These are phyloP conservation scores for Cucurbita pepo DNA, from an alignment of 306 rosid genomes.

Conservation along the genomic window DNA sequence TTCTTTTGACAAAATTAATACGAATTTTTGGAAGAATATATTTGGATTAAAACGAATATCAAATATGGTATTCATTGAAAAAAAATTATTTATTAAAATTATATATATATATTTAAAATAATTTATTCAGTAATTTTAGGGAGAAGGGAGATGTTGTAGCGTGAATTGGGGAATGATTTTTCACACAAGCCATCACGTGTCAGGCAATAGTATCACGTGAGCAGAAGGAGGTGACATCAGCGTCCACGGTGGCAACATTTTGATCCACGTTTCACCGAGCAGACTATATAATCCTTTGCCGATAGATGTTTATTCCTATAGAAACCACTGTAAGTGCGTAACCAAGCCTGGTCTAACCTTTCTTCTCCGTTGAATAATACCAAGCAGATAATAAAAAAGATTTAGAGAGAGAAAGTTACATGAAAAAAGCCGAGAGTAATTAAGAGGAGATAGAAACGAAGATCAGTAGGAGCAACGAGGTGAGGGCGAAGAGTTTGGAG, in stretches of 20 bases:
- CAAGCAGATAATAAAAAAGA: conserved; percentile 1
- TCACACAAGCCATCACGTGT: conserved; percentile 2
- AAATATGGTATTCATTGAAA: no score
- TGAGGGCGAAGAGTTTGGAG: not conserved
- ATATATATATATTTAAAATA: no score
- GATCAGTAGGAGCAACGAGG: not conserved
- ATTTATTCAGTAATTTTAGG: no score
- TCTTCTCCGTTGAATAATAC: conserved; percentile 19
- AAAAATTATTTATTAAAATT: no score
- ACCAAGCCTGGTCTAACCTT: conserved; percentile 16
- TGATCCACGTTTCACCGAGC: conserved; percentile 19
- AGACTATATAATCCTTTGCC: conserved; percentile 2
- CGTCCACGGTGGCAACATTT: conserved; percentile 18
- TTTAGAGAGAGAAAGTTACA: conserved; percentile 18
- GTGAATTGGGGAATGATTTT: not conserved
- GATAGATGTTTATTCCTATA: conserved; percentile 6
- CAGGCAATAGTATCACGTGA: conserved; percentile 2
- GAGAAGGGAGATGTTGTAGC: not conserved
- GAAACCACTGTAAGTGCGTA: conserved; percentile 10
- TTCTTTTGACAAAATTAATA: not conserved
- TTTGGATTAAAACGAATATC: not conserved
- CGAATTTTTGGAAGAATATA: no score
- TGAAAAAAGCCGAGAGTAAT: not conserved
- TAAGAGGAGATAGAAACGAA: not conserved
- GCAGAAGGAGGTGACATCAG: conserved; percentile 8